Base-by-base conservation (phyloP, 1,139 yeast genomes). In the Nakaseomyces delphensis region DNA sequence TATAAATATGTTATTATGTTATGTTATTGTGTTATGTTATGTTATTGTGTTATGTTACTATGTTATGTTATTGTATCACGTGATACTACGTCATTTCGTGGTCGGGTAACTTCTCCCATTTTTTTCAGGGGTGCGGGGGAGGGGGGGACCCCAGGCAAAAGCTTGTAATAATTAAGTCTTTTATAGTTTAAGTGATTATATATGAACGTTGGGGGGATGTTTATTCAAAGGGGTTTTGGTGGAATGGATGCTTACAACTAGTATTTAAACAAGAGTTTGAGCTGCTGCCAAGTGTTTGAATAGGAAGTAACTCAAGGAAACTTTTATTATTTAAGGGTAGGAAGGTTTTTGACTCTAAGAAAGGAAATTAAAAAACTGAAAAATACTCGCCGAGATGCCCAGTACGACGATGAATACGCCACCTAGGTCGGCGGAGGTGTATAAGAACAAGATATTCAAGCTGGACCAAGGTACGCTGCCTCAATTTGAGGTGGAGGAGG, bases 341-440 rank as follows among this genome's bases (percentile, higher is more conserved):
- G 9, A 21, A 21, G 24, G 24, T n/a, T n/a, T n/a, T n/a, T n/a
- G n/a, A n/a, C n/a, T n/a, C n/a, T n/a, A n/a, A n/a, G n/a, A n/a
- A n/a, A n/a, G n/a, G n/a, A n/a, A n/a, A n/a, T n/a, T n/a, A n/a
- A n/a, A n/a, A n/a, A n/a, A n/a, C n/a, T n/a, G 14, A 3, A 3
- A 4, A 28, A 28, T n/a, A 28, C 6, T 4, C 6, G 14, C 4
- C 13, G 11, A 11, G 9, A 33, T 33, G 37, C 37, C 37, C 6
- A 31, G 21, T 14, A 33, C 37, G n/a, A 8, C 37, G 7, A 33
- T 33, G 37, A 33, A 33, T 21, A 33, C 37, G 16, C 37, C 37
- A 33, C 37, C 37, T 11, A 33, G 14, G 18, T 33, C 37, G 20
- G 11, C 37, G 25, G 37, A 33, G 15, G 27, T 33, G 4, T 20